Base-by-base conservation (phyloP, 495 filamentous ascomycete species). In the Podospora comata region DNA sequence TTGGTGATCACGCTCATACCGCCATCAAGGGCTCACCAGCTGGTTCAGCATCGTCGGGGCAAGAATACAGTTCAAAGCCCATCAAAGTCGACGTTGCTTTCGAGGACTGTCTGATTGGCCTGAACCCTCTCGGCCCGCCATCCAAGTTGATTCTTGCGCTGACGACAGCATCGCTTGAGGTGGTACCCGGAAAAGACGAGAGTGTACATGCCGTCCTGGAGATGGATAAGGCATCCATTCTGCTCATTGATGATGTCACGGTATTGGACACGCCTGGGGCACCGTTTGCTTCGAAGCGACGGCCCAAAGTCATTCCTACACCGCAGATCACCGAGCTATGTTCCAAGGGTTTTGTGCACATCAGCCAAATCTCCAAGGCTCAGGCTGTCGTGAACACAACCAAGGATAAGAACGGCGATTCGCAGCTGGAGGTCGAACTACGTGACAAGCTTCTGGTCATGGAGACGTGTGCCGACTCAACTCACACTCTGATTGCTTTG, bases 391-490 rank as follows among this genome's bases (percentile, higher is more conserved):
- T 94, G 6, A 85, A 87, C 27, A 78, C 84, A 11, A 72, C 77
- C 26, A 79, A 77, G 48, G 80, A 79, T 55, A 80, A 82, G 0
- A 83, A 86, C 32, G 86, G 83, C 0, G 81, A 85, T 13, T 88
- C 89, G 66, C 87, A 87, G 48, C 76, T 96, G 11, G 92, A 95
- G 71, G 85, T 97, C 3, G 91, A 97, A 68, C 71, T 97, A 9
- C 86, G 85, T 56, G 92, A 96, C 74, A 91, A 95, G 74, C 82
- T 99, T 2, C 82, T 98, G 30, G 88, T 99, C 26, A 82, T 99
- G 18, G 96, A 99, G 75, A 92, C 93, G 4, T 98, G 96, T 74
- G 95, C 96, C 18, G 96, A 99, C 78, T 98, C 96, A 11, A 98
- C 95, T 0, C 93, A 97, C 73, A 98, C 96, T 0, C 85, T 99